Percentiles rank a stretch among this genome's conserved stretches.
Conservation (phyloP, 2,329 filamentous ascomycete species). For the Magnaporthiopsis poae region DNA sequence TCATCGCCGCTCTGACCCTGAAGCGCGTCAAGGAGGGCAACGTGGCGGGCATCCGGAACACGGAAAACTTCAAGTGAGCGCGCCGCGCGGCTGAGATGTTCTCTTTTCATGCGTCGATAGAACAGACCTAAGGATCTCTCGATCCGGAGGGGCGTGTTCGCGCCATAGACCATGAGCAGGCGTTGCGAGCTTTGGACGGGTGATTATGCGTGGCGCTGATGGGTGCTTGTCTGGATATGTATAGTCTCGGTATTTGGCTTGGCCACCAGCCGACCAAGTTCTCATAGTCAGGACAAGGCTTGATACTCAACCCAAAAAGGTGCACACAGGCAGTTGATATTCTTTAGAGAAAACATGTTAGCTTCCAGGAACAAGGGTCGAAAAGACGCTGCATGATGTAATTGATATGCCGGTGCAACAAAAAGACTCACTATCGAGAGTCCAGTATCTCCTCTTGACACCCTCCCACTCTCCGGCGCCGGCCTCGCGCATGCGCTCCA, state of each 20-base stretch:
- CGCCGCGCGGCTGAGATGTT: neutral
- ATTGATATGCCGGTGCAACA: neutral
- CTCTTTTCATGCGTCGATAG: neutral
- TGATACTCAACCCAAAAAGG: constrained; percentile 51
- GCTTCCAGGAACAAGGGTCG: constrained; percentile 9
- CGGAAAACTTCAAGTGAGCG: constrained; percentile 47
- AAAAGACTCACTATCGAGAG: constrained; percentile 53
- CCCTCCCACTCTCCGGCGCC: constrained; percentile 77
- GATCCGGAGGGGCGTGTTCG: neutral
- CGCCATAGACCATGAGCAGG: neutral
- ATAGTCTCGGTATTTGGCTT: neutral
- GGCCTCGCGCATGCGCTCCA: constrained; percentile 50
- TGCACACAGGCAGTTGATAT: constrained; percentile 66
- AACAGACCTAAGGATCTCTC: neutral
- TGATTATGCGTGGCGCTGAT: neutral
- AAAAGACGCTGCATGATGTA: neutral
- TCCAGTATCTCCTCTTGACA: constrained; percentile 83
- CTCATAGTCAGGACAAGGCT: neutral
- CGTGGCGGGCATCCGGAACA: constrained; percentile 53
- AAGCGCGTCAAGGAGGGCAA: constrained; percentile 56
- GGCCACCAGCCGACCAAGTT: neutral
- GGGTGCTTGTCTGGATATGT: neutral
- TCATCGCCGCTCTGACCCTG: constrained; percentile 70
- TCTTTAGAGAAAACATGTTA: constrained; percentile 29
- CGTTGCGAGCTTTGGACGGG: neutral